Evolutionary conservation across 139 green algal species (phyloP).

Genomic region (Dunaliella primolecta): DNA sequence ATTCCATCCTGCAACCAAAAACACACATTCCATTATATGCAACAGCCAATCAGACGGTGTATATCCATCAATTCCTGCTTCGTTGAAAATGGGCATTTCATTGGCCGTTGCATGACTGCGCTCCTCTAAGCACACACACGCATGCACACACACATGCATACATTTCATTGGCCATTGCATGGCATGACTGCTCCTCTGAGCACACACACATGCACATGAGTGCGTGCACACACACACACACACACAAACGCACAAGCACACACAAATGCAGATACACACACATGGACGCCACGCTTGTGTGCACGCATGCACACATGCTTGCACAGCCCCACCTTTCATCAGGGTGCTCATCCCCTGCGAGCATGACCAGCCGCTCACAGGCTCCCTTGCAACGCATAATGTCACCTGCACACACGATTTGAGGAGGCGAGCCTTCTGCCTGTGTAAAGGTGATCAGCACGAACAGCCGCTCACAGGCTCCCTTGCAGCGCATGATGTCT

Average conservation of each 20-base stretch:
- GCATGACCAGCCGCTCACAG: conserved; percentile 66
- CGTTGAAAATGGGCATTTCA: too few relatives aligned
- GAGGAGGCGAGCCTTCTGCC: too few relatives aligned
- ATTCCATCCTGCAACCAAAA: too few relatives aligned
- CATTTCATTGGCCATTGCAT: too few relatives aligned
- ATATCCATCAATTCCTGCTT: too few relatives aligned
- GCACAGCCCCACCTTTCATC: conserved; percentile 36
- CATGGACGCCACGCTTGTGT: not conserved
- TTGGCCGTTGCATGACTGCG: too few relatives aligned
- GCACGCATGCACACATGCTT: not conserved
- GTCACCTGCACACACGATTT: conserved; percentile 71
- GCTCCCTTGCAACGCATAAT: conserved; percentile 58
- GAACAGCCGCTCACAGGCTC: conserved; percentile 57
- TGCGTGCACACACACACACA: not conserved
- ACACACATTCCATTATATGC: too few relatives aligned
- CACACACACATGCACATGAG: not conserved
- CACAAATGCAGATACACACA: not conserved
- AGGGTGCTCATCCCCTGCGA: conserved; percentile 41
- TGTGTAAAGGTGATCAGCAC: conserved; percentile 49
- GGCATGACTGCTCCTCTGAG: too few relatives aligned
- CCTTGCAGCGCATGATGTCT: not conserved
- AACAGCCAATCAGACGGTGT: too few relatives aligned
- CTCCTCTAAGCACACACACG: too few relatives aligned
- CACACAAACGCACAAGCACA: not conserved
- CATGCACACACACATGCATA: too few relatives aligned